Conservation (phyloP, 352 stramenopile species). For the Globisporangium acanthophoron region DNA sequence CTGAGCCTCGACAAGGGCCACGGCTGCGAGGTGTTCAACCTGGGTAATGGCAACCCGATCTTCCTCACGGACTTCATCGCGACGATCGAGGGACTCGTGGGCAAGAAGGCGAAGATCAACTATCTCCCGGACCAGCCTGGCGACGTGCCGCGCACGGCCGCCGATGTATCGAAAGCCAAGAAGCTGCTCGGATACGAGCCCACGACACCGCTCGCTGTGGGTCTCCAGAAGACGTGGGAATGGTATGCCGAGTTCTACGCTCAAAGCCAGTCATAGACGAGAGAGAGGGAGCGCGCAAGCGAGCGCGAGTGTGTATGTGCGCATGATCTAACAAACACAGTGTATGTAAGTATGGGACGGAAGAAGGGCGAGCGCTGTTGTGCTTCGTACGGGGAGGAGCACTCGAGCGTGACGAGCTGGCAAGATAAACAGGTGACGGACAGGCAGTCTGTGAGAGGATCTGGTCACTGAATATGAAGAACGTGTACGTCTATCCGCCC, state of each 20-base stretch:
- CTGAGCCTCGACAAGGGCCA: conserved; percentile 57
- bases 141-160: conserved; percentile 95
- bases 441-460: no score
- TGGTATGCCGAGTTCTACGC: neutral
- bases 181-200: neutral
- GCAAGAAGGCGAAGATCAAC: conserved; percentile 93
- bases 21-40: conserved; percentile 96
- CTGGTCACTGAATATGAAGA: no score
- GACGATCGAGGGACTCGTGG: conserved; percentile 92
- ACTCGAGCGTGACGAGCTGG: no score
- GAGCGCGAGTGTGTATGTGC: no score
- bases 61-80: conserved; percentile 93
- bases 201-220: neutral
- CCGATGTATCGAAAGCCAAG: conserved; percentile 93
- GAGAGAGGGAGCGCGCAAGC: no score
- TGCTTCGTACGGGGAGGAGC: no score
- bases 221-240: neutral
- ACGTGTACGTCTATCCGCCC: no score
- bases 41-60: conserved; percentile 92
- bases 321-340: no score
- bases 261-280: no score
- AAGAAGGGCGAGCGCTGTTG: no score
- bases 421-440: no score
- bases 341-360: no score
- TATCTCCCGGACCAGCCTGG: conserved; percentile 93